Evolutionary conservation across 768 basidiomycete genomes (phyloP).

Genomic region (Cystobasidium ongulense): DNA sequence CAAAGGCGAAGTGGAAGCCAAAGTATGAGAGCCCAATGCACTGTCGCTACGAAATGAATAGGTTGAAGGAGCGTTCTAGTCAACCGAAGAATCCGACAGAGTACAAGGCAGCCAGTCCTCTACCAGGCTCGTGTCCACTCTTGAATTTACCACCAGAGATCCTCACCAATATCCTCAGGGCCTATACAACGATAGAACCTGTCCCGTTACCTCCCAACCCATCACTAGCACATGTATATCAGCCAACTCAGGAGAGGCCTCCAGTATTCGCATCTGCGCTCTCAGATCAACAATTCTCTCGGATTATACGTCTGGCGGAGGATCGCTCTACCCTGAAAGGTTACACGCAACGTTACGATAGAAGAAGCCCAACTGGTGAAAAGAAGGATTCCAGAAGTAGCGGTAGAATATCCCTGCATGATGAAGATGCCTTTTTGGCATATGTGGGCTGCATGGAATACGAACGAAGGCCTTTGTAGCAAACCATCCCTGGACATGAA

Average conservation of each 20-base stretch:
- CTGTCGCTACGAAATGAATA: background rate
- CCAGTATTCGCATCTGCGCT: slow-evolving; percentile 28
- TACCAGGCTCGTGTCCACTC: background rate
- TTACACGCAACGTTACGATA: slow-evolving; percentile 3
- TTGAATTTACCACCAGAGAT: slow-evolving; percentile 17
- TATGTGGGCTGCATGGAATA: slow-evolving; percentile 21
- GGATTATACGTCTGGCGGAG: slow-evolving; percentile 2
- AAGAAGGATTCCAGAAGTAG: background rate
- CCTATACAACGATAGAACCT: slow-evolving; percentile 15
- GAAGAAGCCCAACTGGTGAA: background rate
- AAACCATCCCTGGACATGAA: background rate
- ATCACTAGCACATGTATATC: background rate
- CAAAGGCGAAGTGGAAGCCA: background rate
- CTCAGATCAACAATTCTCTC: slow-evolving; percentile 9
- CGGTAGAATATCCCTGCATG: background rate
- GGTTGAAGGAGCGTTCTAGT: background rate
- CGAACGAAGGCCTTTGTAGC: background rate
- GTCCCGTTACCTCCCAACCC: slow-evolving; percentile 16
- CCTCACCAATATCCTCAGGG: background rate
- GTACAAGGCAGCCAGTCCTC: background rate
- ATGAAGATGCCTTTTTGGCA: background rate
- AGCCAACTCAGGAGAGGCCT: background rate
- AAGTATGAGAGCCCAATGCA: too few species aligned
- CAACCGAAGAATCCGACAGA: background rate
- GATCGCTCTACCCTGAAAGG: slow-evolving; percentile 14